Evolutionary conservation across 2,329 filamentous ascomycete genomes (phyloP).

Genomic region (Penicillium sp.): DNA sequence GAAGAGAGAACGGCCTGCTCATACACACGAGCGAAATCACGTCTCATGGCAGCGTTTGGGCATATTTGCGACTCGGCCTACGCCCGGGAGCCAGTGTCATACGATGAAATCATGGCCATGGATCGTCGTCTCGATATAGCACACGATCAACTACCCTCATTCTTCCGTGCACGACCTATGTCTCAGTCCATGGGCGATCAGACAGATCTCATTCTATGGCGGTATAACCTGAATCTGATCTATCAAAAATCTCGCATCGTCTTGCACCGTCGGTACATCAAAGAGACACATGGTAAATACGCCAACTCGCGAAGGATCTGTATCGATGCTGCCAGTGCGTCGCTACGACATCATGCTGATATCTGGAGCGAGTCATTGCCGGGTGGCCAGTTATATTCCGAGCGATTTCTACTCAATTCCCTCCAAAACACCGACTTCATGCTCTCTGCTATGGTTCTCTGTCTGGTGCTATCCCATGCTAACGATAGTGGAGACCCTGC

Average conservation of each 20-base stretch:
- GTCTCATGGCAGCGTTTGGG: slow-evolving; percentile 38
- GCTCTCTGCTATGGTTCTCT: slow-evolving; percentile 62
- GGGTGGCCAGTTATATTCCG: slow-evolving; percentile 54
- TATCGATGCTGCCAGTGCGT: slow-evolving; percentile 49
- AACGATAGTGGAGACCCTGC: slow-evolving; percentile 10
- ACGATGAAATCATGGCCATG: slow-evolving; percentile 38
- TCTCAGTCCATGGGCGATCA: slow-evolving; percentile 48
- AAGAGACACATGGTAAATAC: slow-evolving; percentile 38
- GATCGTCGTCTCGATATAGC: slow-evolving; percentile 38
- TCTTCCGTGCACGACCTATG: slow-evolving; percentile 27
- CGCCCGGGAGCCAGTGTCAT: slow-evolving; percentile 33
- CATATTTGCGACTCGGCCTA: slow-evolving; percentile 39
- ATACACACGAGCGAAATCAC: slow-evolving; percentile 38
- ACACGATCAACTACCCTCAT: slow-evolving; percentile 22
- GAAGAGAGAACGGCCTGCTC: slow-evolving; percentile 53
- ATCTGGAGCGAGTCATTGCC: slow-evolving; percentile 55
- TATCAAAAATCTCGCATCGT: slow-evolving; percentile 55
- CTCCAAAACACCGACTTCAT: slow-evolving; percentile 63
- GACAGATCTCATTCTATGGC: slow-evolving; percentile 52
- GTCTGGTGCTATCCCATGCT: slow-evolving; percentile 43
- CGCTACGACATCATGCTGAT: slow-evolving; percentile 52
- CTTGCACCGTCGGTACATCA: slow-evolving; percentile 56
- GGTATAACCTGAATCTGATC: slow-evolving; percentile 53
- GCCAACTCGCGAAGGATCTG: slow-evolving; percentile 48
- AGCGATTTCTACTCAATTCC: slow-evolving; percentile 60